These are phyloP conservation scores for Coniochaeta sp. DNA, from an alignment of 2,329 filamentous ascomycete genomes.

Conservation along the genomic window DNA sequence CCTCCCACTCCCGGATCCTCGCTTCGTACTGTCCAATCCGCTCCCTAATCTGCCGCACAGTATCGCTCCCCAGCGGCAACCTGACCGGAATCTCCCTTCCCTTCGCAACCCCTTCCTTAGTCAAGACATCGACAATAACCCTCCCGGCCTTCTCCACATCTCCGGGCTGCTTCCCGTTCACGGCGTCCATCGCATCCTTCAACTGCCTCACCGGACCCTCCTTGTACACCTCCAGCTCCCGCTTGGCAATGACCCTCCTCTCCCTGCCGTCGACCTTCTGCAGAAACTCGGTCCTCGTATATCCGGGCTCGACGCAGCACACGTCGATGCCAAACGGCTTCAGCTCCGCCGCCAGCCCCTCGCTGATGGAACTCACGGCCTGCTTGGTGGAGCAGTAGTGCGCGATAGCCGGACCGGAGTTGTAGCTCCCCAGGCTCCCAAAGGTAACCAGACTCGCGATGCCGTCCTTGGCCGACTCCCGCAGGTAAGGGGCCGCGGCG, in stretches of 20 bases:
- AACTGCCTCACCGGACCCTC: conserved; percentile 6
- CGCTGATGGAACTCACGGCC: conserved; percentile 34
- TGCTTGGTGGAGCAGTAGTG: conserved; percentile 37
- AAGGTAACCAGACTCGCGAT: conserved; percentile 31
- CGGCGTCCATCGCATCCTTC: conserved; percentile 16
- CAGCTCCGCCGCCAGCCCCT: conserved; percentile 35
- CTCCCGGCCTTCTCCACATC: conserved; percentile 35
- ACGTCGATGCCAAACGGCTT: conserved; percentile 35
- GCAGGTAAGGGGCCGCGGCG: conserved; percentile 39
- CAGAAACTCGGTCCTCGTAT: conserved; percentile 28
- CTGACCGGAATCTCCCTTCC: conserved; percentile 44
- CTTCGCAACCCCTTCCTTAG: conserved; percentile 34
- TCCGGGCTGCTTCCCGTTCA: conserved; percentile 34
- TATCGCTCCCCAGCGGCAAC: conserved; percentile 47
- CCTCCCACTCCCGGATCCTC: conserved; percentile 42
- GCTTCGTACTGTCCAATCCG: conserved; percentile 34
- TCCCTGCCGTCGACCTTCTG: neutral
- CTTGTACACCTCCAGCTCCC: conserved; percentile 9
- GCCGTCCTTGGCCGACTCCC: conserved; percentile 16
- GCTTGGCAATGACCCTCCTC: conserved; percentile 12
- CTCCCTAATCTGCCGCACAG: conserved; percentile 27
- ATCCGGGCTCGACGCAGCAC: conserved; percentile 28
- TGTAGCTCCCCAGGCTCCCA: conserved; percentile 36
- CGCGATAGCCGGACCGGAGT: conserved; percentile 19
- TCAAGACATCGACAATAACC: conserved; percentile 39